These are phyloP conservation scores for Fistulinella staudtii DNA, from an alignment of 1,284 basidiomycete genomes.

Conservation along the genomic window DNA sequence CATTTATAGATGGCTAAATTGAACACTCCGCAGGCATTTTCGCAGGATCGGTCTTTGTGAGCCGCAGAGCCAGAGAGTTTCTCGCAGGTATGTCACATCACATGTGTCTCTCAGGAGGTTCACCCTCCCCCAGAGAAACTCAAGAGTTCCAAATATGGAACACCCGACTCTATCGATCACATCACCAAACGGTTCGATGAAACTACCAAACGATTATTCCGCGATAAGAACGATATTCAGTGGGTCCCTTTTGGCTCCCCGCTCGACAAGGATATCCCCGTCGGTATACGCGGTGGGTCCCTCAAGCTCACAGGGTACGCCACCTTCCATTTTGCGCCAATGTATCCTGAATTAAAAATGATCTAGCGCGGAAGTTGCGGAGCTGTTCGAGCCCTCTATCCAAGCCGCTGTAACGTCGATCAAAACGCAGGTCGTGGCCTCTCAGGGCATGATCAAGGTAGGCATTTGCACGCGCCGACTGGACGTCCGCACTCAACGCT, in stretches of 20 bases:
- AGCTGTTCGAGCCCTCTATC: slow-evolving; percentile 72
- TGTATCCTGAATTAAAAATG: slow-evolving; percentile 5
- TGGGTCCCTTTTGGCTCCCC: slow-evolving; percentile 76
- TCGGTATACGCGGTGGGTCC: slow-evolving; percentile 66
- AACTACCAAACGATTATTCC: slow-evolving; percentile 73
- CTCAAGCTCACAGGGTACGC: slow-evolving; percentile 65
- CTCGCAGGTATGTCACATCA: slow-evolving; percentile 47
- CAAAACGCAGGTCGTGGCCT: slow-evolving; percentile 62
- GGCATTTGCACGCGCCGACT: slow-evolving; percentile 2
- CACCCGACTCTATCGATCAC: slow-evolving; percentile 64
- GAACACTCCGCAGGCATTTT: slow-evolving; percentile 53
- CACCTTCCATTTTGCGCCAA: slow-evolving; percentile 3
- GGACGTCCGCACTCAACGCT: slow-evolving; percentile 8
- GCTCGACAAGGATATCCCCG: slow-evolving; percentile 64
- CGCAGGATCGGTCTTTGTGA: slow-evolving; percentile 78
- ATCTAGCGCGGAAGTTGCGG: slow-evolving; percentile 55
- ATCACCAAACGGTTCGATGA: slow-evolving; percentile 72
- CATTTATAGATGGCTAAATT: slow-evolving; percentile 5
- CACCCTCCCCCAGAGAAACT: slow-evolving; percentile 53
- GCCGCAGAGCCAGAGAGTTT: slow-evolving; percentile 63
- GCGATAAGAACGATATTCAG: slow-evolving; percentile 60
- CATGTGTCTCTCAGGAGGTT: neutral
- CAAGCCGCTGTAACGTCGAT: slow-evolving; percentile 68
- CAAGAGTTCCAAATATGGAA: slow-evolving; percentile 64
- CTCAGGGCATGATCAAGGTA: slow-evolving; percentile 62